Conservation (phyloP, 179 eudicot species). For the Beta macrorhiza region DNA sequence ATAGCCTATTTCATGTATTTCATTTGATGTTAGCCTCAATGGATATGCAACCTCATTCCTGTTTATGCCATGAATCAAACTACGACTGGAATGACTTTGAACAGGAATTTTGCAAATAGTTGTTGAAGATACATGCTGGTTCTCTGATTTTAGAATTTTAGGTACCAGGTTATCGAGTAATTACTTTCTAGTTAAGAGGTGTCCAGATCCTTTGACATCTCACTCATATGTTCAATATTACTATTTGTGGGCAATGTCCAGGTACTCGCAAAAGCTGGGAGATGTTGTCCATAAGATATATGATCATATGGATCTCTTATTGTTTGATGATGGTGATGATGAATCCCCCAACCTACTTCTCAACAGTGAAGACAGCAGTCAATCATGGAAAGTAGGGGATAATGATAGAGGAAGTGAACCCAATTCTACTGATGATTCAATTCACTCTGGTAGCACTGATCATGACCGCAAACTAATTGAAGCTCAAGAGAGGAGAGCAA, state of each 20-base stretch:
- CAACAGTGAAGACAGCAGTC: conserved; percentile 89
- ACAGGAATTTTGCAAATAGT: neutral
- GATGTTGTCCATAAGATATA: conserved; percentile 55
- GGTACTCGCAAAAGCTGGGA: conserved; percentile 60
- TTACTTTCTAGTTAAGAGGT: neutral
- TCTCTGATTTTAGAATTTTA: neutral
- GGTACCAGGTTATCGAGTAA: neutral
- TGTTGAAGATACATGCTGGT: conserved; percentile 8
- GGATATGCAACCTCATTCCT: neutral
- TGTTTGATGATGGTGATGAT: conserved; percentile 73
- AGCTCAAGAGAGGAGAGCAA: conserved; percentile 70
- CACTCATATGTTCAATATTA: neutral
- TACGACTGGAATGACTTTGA: neutral
- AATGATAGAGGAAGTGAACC: conserved; percentile 39
- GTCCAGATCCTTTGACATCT: neutral
- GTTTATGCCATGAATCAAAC: neutral
- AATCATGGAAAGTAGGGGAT: conserved; percentile 60
- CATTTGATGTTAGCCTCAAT: neutral
- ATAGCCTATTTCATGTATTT: neutral
- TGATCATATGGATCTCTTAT: conserved; percentile 66
- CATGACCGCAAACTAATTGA: conserved; percentile 49
- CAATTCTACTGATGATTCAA: conserved; percentile 58
- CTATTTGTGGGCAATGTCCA: conserved; percentile 33
- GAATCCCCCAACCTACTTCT: conserved; percentile 53
- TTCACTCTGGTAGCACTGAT: conserved; percentile 35